Evolutionary conservation across 768 basidiomycete species (phyloP).

Genomic region (Leccinum truebloodii): DNA sequence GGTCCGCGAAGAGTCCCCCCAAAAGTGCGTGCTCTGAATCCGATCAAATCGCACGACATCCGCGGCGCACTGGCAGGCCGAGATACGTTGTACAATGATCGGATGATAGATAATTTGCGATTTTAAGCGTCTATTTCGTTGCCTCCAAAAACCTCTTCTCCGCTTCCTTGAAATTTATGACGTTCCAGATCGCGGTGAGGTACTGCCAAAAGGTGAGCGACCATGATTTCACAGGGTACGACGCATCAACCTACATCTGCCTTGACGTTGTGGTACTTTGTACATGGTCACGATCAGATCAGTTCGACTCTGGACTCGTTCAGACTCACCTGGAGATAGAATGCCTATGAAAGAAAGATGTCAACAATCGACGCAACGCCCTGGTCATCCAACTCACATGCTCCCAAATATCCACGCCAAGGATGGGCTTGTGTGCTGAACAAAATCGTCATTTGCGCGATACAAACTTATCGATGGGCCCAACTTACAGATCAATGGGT

Average conservation of each 20-base stretch:
- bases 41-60: not conserved
- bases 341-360: constrained; percentile 47
- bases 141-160: constrained; percentile 55
- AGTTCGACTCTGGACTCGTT: not conserved
- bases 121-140: constrained; percentile 24
- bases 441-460: constrained; percentile 10
- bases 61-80: not conserved
- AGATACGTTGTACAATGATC: constrained; percentile 10
- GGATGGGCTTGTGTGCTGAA: constrained; percentile 80
- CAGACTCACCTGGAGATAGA: constrained; percentile 47
- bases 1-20: not conserved
- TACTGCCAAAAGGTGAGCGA: constrained; percentile 53
- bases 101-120: not conserved
- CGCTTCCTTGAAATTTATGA: constrained; percentile 95
- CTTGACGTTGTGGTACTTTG: constrained; percentile 90
- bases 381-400: constrained; percentile 52
- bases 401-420: constrained; percentile 98
- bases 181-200: constrained; percentile 92
- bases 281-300: constrained; percentile 22
- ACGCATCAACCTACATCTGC: constrained; percentile 65
- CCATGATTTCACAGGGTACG: not conserved
- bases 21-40: not conserved
- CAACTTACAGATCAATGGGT: constrained; percentile 73
- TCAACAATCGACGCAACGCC: constrained; percentile 4
- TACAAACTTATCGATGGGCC: not conserved